Evolutionary conservation across 495 filamentous ascomycete species (phyloP).

Genomic region (Aspergillus egyptiacus): DNA sequence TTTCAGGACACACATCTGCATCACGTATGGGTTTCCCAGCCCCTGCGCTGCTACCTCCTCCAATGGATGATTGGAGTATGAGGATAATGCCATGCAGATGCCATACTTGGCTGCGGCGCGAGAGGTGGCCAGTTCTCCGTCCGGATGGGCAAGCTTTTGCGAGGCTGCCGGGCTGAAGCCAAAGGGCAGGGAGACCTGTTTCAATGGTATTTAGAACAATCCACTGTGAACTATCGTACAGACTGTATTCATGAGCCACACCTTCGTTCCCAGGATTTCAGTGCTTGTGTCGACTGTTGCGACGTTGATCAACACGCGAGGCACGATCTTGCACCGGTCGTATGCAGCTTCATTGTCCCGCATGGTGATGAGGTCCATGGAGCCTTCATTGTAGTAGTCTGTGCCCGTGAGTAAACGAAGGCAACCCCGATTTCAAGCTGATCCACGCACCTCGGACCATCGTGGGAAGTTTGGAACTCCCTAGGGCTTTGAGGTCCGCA

Average conservation of each 20-base stretch:
- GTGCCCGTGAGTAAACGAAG: slow-evolving; percentile 1
- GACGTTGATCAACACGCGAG: slow-evolving; percentile 51
- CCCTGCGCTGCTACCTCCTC: slow-evolving; percentile 46
- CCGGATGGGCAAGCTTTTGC: slow-evolving; percentile 77
- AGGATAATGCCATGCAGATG: slow-evolving; percentile 51
- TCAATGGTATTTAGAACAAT: too few relatives aligned
- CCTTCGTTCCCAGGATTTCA: slow-evolving; percentile 38
- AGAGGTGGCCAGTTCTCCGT: slow-evolving; percentile 78
- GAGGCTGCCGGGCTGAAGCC: slow-evolving; percentile 85
- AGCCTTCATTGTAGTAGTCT: slow-evolving; percentile 49
- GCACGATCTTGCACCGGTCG: slow-evolving; percentile 48
- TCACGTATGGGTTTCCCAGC: slow-evolving; percentile 37
- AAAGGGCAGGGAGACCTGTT: slow-evolving; percentile 58
- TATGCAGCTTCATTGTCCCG: slow-evolving; percentile 48
- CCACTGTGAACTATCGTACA: too few relatives aligned
- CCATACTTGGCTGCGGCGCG: slow-evolving; percentile 72
- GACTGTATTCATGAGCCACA: too few relatives aligned
- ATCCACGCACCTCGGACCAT: slow-evolving; percentile 25
- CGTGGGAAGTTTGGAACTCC: slow-evolving; percentile 21
- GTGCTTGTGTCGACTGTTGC: slow-evolving; percentile 44
- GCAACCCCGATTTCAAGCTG: neutral
- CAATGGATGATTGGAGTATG: slow-evolving; percentile 45
- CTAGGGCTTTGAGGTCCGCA: slow-evolving; percentile 27
- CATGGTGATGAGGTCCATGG: slow-evolving; percentile 36
- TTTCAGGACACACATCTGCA: slow-evolving; percentile 93